phyloP scores from a whole-genome alignment of 352 stramenopile genomes.

The Pythium oligandrum region DNA sequence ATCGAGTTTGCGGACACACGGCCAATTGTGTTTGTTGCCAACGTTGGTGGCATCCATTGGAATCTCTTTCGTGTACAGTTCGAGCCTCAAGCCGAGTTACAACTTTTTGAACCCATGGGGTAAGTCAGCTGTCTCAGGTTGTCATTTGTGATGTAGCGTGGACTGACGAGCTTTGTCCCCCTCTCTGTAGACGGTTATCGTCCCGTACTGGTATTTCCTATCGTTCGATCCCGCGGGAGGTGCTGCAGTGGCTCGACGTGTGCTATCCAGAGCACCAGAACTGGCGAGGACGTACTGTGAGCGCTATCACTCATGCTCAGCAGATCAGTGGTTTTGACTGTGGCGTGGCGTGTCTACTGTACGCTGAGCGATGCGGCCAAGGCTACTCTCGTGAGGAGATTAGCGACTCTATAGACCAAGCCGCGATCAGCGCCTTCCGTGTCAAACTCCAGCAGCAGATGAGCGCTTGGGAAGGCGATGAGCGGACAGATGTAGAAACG shows the following conservation, averaged over 20 bases:
- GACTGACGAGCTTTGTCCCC: too few species aligned
- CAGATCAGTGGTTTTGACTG: constrained; percentile 89
- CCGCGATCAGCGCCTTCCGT: constrained; percentile 70
- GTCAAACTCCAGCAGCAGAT: constrained; percentile 42
- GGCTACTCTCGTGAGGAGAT: constrained; percentile 56
- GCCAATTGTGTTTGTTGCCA: constrained; percentile 82
- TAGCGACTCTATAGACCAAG: constrained; percentile 53
- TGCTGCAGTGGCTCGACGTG: constrained; percentile 82
- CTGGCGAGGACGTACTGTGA: constrained; percentile 57
- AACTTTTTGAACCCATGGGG: constrained; percentile 89
- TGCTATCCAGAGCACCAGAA: constrained; percentile 60
- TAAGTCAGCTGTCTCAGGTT: constrained; percentile 14
- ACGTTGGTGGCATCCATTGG: constrained; percentile 83
- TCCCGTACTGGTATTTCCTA: constrained; percentile 62
- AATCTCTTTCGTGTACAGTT: constrained; percentile 84
- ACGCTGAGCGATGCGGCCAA: constrained; percentile 79
- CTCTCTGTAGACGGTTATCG: constrained; percentile 26
- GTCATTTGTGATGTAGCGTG: neutral
- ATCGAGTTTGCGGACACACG: constrained; percentile 52
- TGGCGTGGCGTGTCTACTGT: constrained; percentile 83
- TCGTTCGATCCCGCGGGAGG: constrained; percentile 63
- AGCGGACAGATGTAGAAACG: too few species aligned
- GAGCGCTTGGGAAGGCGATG: too few species aligned
- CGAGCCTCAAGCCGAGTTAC: constrained; percentile 50
- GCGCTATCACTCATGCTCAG: constrained; percentile 78